These are phyloP conservation scores for Starmerella sirachaensis DNA, from an alignment of 805 yeast genomes.

Conservation along the genomic window DNA sequence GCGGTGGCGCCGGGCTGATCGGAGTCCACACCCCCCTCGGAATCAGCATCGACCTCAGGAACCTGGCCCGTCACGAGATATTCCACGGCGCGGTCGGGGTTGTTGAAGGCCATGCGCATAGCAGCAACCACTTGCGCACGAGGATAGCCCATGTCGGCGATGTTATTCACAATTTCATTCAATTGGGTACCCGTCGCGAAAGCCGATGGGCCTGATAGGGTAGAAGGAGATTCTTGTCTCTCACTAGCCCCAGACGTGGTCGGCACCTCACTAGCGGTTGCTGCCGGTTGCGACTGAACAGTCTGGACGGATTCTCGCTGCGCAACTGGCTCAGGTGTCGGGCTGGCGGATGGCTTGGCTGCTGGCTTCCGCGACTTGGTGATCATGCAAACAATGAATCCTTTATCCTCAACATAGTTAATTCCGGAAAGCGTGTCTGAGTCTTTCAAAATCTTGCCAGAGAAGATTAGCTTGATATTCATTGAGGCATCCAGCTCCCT, in stretches of 20 bases:
- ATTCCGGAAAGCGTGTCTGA: constrained; percentile 58
- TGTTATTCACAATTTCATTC: constrained; percentile 61
- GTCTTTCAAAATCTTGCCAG: constrained; percentile 83
- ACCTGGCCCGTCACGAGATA: constrained; percentile 73
- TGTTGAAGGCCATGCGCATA: constrained; percentile 86
- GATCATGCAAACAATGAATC: constrained; percentile 86
- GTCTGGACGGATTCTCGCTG: constrained; percentile 17
- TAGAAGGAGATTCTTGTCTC: not conserved
- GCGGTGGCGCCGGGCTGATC: constrained; percentile 4
- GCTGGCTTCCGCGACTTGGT: constrained; percentile 34
- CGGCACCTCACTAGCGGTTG: constrained; percentile 20
- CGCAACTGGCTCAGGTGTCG: constrained; percentile 22
- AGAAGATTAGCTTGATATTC: constrained; percentile 80
- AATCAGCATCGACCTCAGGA: constrained; percentile 42
- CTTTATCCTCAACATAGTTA: constrained; percentile 68
- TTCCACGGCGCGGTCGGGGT: constrained; percentile 97
- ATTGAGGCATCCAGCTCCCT: constrained; percentile 52
- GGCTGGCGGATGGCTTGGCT: constrained; percentile 16
- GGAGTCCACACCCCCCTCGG: constrained; percentile 21
- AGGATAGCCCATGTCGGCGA: constrained; percentile 93
- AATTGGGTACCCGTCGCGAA: constrained; percentile 64
- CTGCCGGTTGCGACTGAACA: constrained; percentile 19
- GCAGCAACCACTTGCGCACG: constrained; percentile 82
- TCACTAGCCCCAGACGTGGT: constrained; percentile 14
- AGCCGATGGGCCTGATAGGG: constrained; percentile 28